Percentiles rank a stretch among this genome's conserved stretches.
Evolutionary conservation across 2,329 filamentous ascomycete genomes (phyloP).

Genomic region (Penicillium oxalicum): DNA sequence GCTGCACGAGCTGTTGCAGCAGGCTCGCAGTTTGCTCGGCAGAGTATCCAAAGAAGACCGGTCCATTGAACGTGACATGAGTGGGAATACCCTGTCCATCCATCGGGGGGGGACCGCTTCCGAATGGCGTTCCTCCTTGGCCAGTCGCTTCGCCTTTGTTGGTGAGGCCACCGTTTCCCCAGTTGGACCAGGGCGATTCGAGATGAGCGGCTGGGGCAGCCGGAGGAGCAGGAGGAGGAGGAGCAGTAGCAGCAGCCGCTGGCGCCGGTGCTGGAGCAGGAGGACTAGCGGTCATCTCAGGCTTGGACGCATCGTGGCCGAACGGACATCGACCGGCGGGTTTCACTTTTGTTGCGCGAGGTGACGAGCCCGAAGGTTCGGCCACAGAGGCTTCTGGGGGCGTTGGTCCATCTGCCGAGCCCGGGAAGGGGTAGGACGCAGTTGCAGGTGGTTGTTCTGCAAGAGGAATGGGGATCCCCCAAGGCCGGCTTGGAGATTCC

Average conservation of each 20-base stretch:
- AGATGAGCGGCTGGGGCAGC: conserved; percentile 1
- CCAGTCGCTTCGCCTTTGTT: conserved; percentile 2
- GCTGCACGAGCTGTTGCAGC: conserved; percentile 52
- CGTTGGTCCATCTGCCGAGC: conserved; percentile 15
- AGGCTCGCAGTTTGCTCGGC: conserved; percentile 74
- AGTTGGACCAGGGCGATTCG: conserved; percentile 7
- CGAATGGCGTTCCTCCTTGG: conserved; percentile 7
- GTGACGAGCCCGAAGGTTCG: conserved; percentile 7
- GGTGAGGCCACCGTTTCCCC: conserved; percentile 9
- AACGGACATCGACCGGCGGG: conserved; percentile 33
- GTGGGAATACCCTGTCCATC: conserved; percentile 35
- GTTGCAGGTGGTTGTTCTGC: conserved; percentile 30
- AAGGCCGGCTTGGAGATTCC: conserved; percentile 86
- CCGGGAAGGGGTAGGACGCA: conserved; percentile 23
- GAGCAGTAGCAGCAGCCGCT: background rate
- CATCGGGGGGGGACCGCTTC: conserved; percentile 4
- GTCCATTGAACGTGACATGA: conserved; percentile 83
- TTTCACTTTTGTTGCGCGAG: conserved; percentile 13
- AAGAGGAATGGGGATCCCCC: conserved; percentile 79
- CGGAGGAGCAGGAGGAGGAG: background rate
- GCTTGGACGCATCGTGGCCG: conserved; percentile 23
- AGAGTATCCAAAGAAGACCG: conserved; percentile 88
- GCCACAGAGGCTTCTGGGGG: conserved; percentile 15
- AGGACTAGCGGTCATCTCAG: background rate
- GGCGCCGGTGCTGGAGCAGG: background rate